Conservation (phyloP, 306 rosid species). For the Gillenia trifoliata region DNA sequence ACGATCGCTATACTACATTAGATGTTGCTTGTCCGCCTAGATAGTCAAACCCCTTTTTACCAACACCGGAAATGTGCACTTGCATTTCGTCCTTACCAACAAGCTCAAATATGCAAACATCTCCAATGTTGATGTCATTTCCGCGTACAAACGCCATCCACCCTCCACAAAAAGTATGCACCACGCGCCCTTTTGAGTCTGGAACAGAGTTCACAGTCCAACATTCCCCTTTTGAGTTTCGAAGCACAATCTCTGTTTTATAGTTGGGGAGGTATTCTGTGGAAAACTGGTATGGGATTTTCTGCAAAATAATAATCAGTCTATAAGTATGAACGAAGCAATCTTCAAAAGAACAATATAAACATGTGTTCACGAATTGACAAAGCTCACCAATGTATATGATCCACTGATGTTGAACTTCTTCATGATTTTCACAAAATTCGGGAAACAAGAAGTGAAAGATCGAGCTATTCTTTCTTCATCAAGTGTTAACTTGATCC, state of each 20-base stretch:
- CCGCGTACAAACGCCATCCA: conserved; percentile 95
- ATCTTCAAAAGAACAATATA: neutral
- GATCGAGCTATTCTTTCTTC: conserved; percentile 75
- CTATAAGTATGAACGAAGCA: conserved; percentile 7
- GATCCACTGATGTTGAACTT: conserved; percentile 88
- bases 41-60: conserved; percentile 54
- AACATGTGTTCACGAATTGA: neutral
- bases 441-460: conserved; percentile 73
- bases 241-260: conserved; percentile 77
- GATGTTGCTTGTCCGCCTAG: conserved; percentile 31
- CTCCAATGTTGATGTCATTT: conserved; percentile 69
- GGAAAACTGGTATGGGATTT: conserved; percentile 80
- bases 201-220: conserved; percentile 93
- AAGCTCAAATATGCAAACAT: conserved; percentile 81
- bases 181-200: conserved; percentile 70
- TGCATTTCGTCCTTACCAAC: conserved; percentile 59
- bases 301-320: conserved; percentile 47
- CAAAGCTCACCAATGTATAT: conserved; percentile 71
- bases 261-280: conserved; percentile 66
- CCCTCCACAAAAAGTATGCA: conserved; percentile 90
- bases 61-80: conserved; percentile 66
- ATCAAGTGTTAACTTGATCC: conserved; percentile 69
- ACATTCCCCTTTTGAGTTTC: conserved; percentile 59
- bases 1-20: conserved; percentile 37
- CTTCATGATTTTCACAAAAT: conserved; percentile 87